These are phyloP conservation scores for Mortierella sp. DNA, from an alignment of 371 early-diverging fungal genomes.

Conservation along the genomic window DNA sequence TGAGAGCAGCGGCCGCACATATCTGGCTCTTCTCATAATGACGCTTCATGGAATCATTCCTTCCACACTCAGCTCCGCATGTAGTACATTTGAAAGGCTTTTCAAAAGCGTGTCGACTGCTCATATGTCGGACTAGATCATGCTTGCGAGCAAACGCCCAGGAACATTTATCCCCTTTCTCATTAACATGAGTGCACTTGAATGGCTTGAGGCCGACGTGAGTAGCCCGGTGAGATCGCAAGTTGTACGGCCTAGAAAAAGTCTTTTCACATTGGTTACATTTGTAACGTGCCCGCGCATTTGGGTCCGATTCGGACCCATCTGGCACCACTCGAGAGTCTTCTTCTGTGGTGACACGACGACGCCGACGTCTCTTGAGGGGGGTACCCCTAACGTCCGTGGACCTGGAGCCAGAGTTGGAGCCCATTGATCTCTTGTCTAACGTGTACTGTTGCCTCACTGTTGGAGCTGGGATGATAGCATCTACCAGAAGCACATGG, in stretches of 20 bases:
- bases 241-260: slow-evolving; percentile 35
- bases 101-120: slow-evolving; percentile 59
- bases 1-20: slow-evolving; percentile 10
- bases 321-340: slow-evolving; percentile 27
- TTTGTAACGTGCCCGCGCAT: slow-evolving; percentile 29
- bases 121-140: slow-evolving; percentile 73
- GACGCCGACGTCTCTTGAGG: slow-evolving; percentile 32
- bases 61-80: slow-evolving; percentile 56
- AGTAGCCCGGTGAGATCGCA: slow-evolving; percentile 68
- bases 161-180: slow-evolving; percentile 54
- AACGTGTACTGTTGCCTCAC: background rate
- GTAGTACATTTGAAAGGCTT: slow-evolving; percentile 60
- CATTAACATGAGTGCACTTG: slow-evolving; percentile 54
- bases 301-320: slow-evolving; percentile 11
- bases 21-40: slow-evolving; percentile 29
- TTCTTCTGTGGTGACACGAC: slow-evolving; percentile 41
- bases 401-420: background rate
- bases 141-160: slow-evolving; percentile 75
- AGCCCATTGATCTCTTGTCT: background rate
- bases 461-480: slow-evolving; percentile 10
- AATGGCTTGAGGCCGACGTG: slow-evolving; percentile 71
- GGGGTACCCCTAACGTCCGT: too few relatives aligned
- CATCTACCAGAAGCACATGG: slow-evolving; percentile 34
- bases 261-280: slow-evolving; percentile 39
- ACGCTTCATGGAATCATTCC: slow-evolving; percentile 35